Evolutionary conservation across 148 eudicot species (phyloP), one percentile per base, ranked within the genome.

Genomic region (Rhododendron ferrugineum): DNA sequence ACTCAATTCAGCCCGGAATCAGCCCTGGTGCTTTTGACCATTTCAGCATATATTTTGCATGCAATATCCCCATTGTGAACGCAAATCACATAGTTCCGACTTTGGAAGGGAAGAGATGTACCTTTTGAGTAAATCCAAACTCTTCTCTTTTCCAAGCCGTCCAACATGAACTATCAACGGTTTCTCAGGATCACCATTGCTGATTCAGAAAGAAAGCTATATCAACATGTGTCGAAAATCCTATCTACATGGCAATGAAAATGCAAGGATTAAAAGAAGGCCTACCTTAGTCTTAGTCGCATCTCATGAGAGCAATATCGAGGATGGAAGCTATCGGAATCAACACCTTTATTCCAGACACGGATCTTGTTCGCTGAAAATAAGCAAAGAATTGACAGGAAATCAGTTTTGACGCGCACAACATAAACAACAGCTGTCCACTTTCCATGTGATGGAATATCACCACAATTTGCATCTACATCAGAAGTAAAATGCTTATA

Each of bases 271-370:
- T 40, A 44, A 30, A 54, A 64, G 42, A 64, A 68, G 32, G 60
- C 86, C 54, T 84, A 94, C 99, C 98, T 97, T 64, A 95, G 90
- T 87, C 93, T 93, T 84, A 90, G 36, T 92, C 98, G 91, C 98
- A 97, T 95, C 79, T 94, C 99, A 86, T 90, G 89, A 46, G 94
- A 93, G 40, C 92, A 87, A 83, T 89, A 97, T 78, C 88, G 90
- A 26, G 99, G 99, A 86, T 97, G 93, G 89, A 97, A 97, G 86
- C 98, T 91, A 89, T 92, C 95, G 56, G 98, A 97, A 89, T 97
- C 99, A 64, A 97, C 99, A 80, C 98, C 99, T 91, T 97, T 97
- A 87, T 95, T 97, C 99, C 99, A 97, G 64, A 97, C 91, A 80
- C 98, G 95, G 56, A 97, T 97, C 54, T 74, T 89, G 88, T 91